Evolutionary conservation across 2,329 filamentous ascomycete genomes (phyloP), one percentile per base, ranked within the genome.

Genomic region (Verticillium isaacii): DNA sequence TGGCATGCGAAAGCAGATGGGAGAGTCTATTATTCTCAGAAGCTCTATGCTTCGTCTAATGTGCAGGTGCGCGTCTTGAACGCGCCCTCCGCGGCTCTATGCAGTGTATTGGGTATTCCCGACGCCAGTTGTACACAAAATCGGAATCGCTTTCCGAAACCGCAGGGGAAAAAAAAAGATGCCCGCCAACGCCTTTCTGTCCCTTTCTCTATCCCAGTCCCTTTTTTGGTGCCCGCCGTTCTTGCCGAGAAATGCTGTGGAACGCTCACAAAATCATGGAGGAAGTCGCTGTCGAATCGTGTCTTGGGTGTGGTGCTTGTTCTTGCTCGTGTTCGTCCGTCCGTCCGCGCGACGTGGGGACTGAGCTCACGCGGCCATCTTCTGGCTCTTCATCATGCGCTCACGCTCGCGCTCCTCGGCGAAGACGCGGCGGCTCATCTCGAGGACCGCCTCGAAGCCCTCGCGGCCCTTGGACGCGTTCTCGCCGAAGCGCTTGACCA

Each of bases 391-490:
- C 59, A 52, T 59, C 39, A 60, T 39, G 32, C 61, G 62, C 69
- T 85, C 82, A 64, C 85, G 82, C 73, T 91, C 89, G 75, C 88
- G 86, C 79, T 98, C 92, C 82, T 97, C 92, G 61, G 91, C 89
- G 72, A 97, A 98, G 1, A 93, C 93, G 72, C 91, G 86, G 67
- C 94, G 82, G 76, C 92, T 96, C 89, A 97, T 97, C 73, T 92
- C 91, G 36, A 99, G 83, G 9, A 99, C 95, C 65, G 89, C 87
- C 80, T 99, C 95, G 73, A 99, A 99, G 1, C 95, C 95, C 77
- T 98, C 93, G 66, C 90, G 88, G 66, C 95, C 95, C 78, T 92
- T 93, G 68, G 83, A 82, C 29, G 95, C 94, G 72, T 99, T 99
- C 77, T 99, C 92, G 68, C 87, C 85, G 80, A 99, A 99, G 60